Percentiles rank a stretch among this genome's conserved stretches.
Evolutionary conservation across 306 rosid species (phyloP).

Genomic region (Senna tora): DNA sequence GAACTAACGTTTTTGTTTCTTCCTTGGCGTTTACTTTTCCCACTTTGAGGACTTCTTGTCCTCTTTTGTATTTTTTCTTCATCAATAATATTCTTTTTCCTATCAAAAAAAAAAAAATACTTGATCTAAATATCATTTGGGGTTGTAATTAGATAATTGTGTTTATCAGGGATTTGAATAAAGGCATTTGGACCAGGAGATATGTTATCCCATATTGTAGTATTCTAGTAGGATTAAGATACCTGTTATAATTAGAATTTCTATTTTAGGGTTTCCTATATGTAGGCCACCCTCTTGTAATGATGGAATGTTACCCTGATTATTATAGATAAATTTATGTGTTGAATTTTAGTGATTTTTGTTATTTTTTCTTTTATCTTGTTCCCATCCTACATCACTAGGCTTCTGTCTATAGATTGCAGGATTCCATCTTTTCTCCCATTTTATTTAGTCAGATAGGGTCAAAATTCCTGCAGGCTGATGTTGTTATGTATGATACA

Average conservation of each 20-base stretch:
- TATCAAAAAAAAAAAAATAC: too few relatives aligned
- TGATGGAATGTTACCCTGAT: not conserved
- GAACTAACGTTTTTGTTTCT: too few relatives aligned
- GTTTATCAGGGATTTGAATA: not conserved
- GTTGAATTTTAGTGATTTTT: not conserved
- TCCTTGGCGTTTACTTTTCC: too few relatives aligned
- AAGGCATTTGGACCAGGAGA: not conserved
- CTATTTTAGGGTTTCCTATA: not conserved
- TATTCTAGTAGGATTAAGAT: not conserved
- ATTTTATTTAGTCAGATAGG: slow-evolving; percentile 19
- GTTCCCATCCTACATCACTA: not conserved
- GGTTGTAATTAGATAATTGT: not conserved
- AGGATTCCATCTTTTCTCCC: slow-evolving; percentile 13
- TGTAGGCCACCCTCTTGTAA: not conserved
- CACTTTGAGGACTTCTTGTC: too few relatives aligned
- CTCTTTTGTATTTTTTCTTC: too few relatives aligned
- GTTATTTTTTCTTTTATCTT: not conserved
- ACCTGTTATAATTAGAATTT: not conserved
- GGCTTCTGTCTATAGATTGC: slow-evolving; percentile 23
- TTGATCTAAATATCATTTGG: not conserved
- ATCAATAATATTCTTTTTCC: too few relatives aligned
- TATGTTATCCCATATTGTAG: not conserved
- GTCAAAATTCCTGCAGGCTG: slow-evolving; percentile 31
- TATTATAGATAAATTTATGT: not conserved
- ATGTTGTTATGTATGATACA: slow-evolving; percentile 39